Conservation (phyloP, 495 filamentous ascomycete species). For the Penicillium bovifimosum region DNA sequence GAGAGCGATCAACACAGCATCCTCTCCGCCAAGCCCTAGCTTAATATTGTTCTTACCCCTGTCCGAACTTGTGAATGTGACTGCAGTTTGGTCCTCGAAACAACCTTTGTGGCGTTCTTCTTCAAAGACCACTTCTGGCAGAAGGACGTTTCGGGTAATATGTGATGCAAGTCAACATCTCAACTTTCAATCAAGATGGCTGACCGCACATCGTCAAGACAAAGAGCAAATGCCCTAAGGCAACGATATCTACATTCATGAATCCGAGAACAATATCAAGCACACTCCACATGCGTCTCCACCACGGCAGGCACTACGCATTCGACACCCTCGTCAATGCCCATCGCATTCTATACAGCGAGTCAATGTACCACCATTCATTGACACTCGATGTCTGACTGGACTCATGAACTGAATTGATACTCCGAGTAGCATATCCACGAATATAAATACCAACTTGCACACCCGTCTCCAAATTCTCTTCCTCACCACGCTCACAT, state of each 20-base stretch:
- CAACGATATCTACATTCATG: not conserved
- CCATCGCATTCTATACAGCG: not conserved
- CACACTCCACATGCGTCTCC: not conserved
- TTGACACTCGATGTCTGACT: not conserved
- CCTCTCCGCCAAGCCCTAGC: not conserved
- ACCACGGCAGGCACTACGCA: not conserved
- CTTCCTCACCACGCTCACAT: constrained; percentile 13
- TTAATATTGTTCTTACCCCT: constrained; percentile 5
- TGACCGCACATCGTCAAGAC: not conserved
- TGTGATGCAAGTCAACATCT: not conserved
- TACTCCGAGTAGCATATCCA: not conserved
- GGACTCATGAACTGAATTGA: not conserved
- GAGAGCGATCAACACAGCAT: not conserved
- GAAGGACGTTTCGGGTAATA: not conserved
- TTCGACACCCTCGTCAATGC: not conserved
- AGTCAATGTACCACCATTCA: not conserved
- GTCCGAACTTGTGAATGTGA: not conserved
- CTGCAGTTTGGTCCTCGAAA: not conserved
- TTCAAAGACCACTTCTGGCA: not conserved
- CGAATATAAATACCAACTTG: constrained; percentile 9
- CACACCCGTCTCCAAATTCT: constrained; percentile 3
- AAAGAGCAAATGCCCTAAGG: not conserved
- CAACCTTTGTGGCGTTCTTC: not conserved
- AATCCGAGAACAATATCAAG: constrained; percentile 1
- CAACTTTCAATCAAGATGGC: not conserved